Percentiles rank a stretch among this genome's conserved stretches.
These are phyloP conservation scores for Fragaria ananassa DNA, from an alignment of 306 rosid genomes.

Conservation along the genomic window DNA sequence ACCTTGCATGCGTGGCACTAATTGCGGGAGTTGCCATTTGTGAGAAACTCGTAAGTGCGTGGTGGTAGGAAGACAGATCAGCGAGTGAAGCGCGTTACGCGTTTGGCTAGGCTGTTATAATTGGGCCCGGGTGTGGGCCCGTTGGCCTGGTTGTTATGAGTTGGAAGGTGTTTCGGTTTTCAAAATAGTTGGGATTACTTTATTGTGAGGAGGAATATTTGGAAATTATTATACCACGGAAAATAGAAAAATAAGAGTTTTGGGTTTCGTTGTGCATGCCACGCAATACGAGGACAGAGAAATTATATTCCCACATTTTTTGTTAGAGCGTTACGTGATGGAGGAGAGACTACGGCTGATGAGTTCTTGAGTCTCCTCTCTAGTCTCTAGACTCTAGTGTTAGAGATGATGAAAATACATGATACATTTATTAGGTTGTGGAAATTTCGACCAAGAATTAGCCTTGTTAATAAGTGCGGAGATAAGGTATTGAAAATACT, in stretches of 20 bases:
- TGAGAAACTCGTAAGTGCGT: not conserved
- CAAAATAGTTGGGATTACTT: not conserved
- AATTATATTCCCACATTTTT: not conserved
- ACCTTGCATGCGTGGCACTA: not conserved
- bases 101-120: not conserved
- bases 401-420: not conserved
- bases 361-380: not conserved
- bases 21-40: not conserved
- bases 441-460: too few species aligned
- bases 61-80: constrained; percentile 18
- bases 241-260: not conserved
- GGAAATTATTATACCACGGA: not conserved
- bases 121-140: not conserved
- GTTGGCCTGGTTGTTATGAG: not conserved
- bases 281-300: not conserved
- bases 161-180: not conserved
- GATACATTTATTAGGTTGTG: not conserved
- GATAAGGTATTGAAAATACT: too few species aligned
- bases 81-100: constrained; percentile 16
- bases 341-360: not conserved
- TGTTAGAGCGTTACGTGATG: not conserved
- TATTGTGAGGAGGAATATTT: not conserved
- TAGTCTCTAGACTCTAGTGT: not conserved
- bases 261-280: not conserved
- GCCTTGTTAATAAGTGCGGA: too few species aligned